Evolutionary conservation across 2,329 filamentous ascomycete genomes (phyloP).

Genomic region (Exophiala sp.): DNA sequence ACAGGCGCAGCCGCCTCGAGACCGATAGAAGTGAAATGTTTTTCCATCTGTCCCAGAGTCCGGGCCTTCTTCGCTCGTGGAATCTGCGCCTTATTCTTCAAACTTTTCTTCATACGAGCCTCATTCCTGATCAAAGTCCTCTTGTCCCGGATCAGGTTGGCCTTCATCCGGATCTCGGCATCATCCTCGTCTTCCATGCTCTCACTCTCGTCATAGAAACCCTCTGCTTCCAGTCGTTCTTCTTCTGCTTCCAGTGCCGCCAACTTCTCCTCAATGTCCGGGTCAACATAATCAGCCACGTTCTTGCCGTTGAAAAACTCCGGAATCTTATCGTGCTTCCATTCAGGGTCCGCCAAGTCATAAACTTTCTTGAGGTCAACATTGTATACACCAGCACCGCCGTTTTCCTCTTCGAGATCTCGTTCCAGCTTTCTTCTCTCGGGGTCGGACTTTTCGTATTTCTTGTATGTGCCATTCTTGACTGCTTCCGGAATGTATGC

Average conservation of each 20-base stretch:
- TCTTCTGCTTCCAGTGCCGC: slow-evolving; percentile 91
- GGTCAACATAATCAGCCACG: slow-evolving; percentile 93
- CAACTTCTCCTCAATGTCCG: slow-evolving; percentile 91
- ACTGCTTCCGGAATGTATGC: slow-evolving; percentile 82
- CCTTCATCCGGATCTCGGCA: slow-evolving; percentile 82
- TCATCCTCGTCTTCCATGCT: slow-evolving; percentile 84
- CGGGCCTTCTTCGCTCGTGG: slow-evolving; percentile 76
- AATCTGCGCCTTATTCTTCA: slow-evolving; percentile 95
- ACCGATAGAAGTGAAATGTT: slow-evolving; percentile 75
- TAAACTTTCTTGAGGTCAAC: slow-evolving; percentile 88
- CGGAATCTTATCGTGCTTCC: slow-evolving; percentile 94
- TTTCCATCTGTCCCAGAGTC: slow-evolving; percentile 79
- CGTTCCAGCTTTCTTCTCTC: slow-evolving; percentile 70
- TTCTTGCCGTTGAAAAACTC: slow-evolving; percentile 95
- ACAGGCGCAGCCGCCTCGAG: slow-evolving; percentile 72
- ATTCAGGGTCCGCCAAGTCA: slow-evolving; percentile 76
- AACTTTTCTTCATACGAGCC: slow-evolving; percentile 85
- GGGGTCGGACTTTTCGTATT: slow-evolving; percentile 88
- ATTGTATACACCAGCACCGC: slow-evolving; percentile 92
- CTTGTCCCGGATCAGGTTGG: slow-evolving; percentile 93
- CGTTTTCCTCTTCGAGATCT: slow-evolving; percentile 85
- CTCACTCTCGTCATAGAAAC: slow-evolving; percentile 83
- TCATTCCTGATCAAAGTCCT: slow-evolving; percentile 87
- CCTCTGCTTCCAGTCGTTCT: slow-evolving; percentile 82
- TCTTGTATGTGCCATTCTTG: slow-evolving; percentile 61